Evolutionary conservation across 352 stramenopile genomes (phyloP).

Genomic region (Pseudoperonospora humuli): DNA sequence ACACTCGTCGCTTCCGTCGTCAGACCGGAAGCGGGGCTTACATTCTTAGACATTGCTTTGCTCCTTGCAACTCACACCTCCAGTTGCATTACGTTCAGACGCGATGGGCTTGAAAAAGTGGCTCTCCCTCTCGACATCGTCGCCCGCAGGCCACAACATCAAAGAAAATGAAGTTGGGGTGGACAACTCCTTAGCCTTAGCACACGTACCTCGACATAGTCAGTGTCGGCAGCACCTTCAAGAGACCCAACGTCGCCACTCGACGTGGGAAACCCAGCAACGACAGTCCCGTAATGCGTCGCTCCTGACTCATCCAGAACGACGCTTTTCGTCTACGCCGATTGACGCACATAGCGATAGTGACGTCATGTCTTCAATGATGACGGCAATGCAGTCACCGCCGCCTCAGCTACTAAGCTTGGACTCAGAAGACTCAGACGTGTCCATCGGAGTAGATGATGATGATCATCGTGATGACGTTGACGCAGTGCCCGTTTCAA

Average conservation of each 20-base stretch:
- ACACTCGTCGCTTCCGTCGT: neutral
- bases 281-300: constrained; percentile 6
- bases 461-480: constrained; percentile 10
- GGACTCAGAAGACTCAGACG: constrained; percentile 24
- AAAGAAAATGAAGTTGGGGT: constrained; percentile 12
- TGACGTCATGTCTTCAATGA: constrained; percentile 19
- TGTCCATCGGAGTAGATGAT: constrained; percentile 25
- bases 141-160: constrained; percentile 10
- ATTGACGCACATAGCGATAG: constrained; percentile 20
- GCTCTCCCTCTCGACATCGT: constrained; percentile 38
- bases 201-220: constrained; percentile 1
- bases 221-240: constrained; percentile 2
- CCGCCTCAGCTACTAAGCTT: constrained; percentile 6
- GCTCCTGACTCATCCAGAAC: constrained; percentile 7
- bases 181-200: constrained; percentile 11
- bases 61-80: neutral
- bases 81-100: neutral
- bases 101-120: constrained; percentile 61
- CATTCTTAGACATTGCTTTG: neutral
- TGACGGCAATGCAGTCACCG: constrained; percentile 21
- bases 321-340: constrained; percentile 14
- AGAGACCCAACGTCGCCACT: constrained; percentile 22
- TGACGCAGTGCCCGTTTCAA: constrained; percentile 1
- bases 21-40: neutral
- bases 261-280: constrained; percentile 13